Evolutionary conservation across 1,284 basidiomycete species (phyloP).

Genomic region (Ceratorhiza oryzae-sativae): DNA sequence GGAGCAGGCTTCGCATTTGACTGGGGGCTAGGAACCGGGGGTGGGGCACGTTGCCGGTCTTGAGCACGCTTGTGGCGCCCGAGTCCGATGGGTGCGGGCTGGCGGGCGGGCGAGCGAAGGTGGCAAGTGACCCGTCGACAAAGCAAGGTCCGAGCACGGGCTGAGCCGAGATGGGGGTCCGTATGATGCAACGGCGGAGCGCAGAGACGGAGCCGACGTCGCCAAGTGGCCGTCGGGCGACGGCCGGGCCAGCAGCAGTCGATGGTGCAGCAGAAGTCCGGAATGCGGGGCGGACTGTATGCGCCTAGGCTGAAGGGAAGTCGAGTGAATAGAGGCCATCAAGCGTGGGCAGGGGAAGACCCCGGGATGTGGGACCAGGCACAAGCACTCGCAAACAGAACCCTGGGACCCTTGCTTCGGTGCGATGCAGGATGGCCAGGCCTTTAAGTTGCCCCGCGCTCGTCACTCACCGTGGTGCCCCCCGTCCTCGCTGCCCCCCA

Average conservation of each 20-base stretch:
- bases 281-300: not conserved
- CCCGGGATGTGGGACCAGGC: not conserved
- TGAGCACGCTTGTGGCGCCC: not conserved
- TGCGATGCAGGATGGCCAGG: not conserved
- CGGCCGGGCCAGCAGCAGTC: not conserved
- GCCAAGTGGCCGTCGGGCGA: not conserved
- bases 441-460: not conserved
- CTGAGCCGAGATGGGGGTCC: not conserved
- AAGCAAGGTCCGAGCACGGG: slow-evolving; percentile 6
- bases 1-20: not conserved
- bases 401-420: not conserved
- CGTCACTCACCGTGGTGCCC: not conserved
- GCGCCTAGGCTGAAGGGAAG: not conserved
- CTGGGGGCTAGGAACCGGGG: slow-evolving; percentile 7
- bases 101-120: not conserved
- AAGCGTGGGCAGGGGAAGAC: slow-evolving; percentile 1
- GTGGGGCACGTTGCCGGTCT: slow-evolving; percentile 3
- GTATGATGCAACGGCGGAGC: not conserved
- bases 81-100: not conserved
- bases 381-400: not conserved
- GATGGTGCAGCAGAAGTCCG: not conserved
- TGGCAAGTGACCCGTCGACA: not conserved
- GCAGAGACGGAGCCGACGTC: not conserved
- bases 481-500: slow-evolving; percentile 3
- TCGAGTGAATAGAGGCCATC: not conserved